phyloP scores from a whole-genome alignment of 148 eudicot species.

The Talinum fruticosum region DNA sequence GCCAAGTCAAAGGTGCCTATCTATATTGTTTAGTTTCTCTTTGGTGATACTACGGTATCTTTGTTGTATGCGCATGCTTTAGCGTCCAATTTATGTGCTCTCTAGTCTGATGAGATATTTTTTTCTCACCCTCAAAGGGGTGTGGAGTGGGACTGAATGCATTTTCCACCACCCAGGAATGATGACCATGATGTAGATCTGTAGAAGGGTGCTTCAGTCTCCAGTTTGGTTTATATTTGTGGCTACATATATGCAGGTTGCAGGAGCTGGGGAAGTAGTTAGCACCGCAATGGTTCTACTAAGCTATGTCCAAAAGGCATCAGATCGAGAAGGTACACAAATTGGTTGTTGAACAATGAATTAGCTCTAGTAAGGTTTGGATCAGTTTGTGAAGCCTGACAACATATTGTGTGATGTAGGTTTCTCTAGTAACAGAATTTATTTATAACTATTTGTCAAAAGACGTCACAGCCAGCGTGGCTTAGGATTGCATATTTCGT shows the following conservation, averaged over 20 bases:
- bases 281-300: slow-evolving; percentile 88
- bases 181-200: background rate
- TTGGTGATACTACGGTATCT: too few species aligned
- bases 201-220: background rate
- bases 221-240: background rate
- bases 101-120: too few species aligned
- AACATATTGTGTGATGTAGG: slow-evolving; percentile 35
- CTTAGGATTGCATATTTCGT: slow-evolving; percentile 86
- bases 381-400: slow-evolving; percentile 12
- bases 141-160: background rate
- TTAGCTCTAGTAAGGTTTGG: background rate
- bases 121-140: too few species aligned
- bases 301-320: slow-evolving; percentile 85
- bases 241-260: slow-evolving; percentile 50
- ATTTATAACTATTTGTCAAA: slow-evolving; percentile 80
- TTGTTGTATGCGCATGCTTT: background rate
- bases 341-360: background rate
- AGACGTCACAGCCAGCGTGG: slow-evolving; percentile 83
- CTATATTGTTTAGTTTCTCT: too few species aligned
- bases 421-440: slow-evolving; percentile 85
- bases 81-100: background rate
- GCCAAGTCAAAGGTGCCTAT: too few species aligned
- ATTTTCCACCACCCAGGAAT: background rate
- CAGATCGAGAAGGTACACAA: slow-evolving; percentile 79
- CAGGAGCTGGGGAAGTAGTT: slow-evolving; percentile 90